Evolutionary conservation across 2,329 filamentous ascomycete species (phyloP).

Genomic region (Huntiella abstrusa): DNA sequence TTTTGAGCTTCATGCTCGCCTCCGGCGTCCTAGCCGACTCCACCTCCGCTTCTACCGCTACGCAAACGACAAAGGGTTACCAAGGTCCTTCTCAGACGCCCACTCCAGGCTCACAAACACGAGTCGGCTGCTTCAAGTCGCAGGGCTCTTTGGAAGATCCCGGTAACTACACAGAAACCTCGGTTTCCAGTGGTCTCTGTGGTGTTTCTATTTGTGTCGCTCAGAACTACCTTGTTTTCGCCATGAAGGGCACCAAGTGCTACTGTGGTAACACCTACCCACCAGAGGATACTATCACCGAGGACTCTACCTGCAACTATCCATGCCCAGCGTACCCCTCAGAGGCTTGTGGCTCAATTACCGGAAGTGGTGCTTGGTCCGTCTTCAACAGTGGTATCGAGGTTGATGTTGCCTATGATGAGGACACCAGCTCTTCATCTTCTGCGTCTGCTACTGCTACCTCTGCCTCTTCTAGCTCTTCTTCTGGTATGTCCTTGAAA

Average conservation of each 20-base stretch:
- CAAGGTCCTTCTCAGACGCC: constrained; percentile 20
- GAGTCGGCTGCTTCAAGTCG: constrained; percentile 33
- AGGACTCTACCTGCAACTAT: constrained; percentile 42
- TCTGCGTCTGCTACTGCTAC: constrained; percentile 13
- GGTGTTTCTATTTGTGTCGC: constrained; percentile 20
- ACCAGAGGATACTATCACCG: constrained; percentile 30
- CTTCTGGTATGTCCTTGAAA: constrained; percentile 4
- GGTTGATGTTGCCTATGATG: constrained; percentile 20
- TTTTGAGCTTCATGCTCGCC: constrained; percentile 1
- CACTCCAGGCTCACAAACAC: constrained; percentile 20
- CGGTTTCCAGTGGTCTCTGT: constrained; percentile 25
- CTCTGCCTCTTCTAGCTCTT: constrained; percentile 14
- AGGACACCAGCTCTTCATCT: constrained; percentile 14
- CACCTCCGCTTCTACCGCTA: constrained; percentile 1
- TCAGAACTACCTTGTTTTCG: constrained; percentile 37
- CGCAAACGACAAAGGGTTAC: constrained; percentile 16
- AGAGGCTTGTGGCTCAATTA: constrained; percentile 38
- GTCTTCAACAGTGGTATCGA: constrained; percentile 32
- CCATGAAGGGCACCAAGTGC: constrained; percentile 43
- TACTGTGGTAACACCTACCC: constrained; percentile 58
- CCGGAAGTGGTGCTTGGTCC: constrained; percentile 19
- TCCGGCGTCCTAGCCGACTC: neutral
- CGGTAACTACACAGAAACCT: constrained; percentile 12
- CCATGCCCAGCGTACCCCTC: constrained; percentile 42
- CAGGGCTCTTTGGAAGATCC: constrained; percentile 22